Base-by-base conservation (phyloP, 108 stramenopile genomes). In the Discostella stelligeroides region DNA sequence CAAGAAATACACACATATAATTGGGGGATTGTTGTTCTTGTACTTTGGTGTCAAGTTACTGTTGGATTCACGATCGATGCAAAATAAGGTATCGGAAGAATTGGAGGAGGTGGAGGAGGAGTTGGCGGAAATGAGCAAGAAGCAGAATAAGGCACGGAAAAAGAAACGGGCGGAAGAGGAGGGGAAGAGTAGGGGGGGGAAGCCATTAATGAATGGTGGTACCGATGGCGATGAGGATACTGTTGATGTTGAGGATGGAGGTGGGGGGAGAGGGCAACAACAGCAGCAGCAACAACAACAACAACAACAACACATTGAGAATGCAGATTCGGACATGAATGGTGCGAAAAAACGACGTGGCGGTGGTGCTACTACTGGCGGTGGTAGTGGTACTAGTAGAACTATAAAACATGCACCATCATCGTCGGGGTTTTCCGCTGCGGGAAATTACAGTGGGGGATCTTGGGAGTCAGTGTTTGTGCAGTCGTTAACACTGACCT, bases 21-120 rank as follows among this genome's bases (percentile, higher is more conserved):
- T 95, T 69, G 94, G 90, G 37, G 96, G 95, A 12, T 30, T 97
- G 7, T 81, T 98, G 37, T 99, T 99, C 79, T 69, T 98, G 13
- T 99, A 98, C 82, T 99, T 99, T 84, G 99, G 99, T 25, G 17
- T 97, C 65, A 94, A 95, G 69, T 81, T 99, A 20, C 65, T 99
- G 11, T 70, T 80, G 18, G 98, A 99, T 54, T 85, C 92, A 7
- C 84, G 83, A 42, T 69, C 64, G 34, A 96, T 97, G 94, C 86
- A 87, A 43, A 73, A 87, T 57, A 89, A 86, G 13, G 95, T 95
- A 25, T 88, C 88, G 30, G 99, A 99, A 39, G 99, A 99, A 81
- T 85, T 99, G 58, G 95, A 95, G 72, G 99, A 99, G 86, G 97
- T 97, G 38, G 98, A 98, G 78, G 97, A 97, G 76, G 95, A 97